Evolutionary conservation across 148 eudicot species (phyloP), one percentile per base, ranked within the genome.

Genomic region (Cornus suecica): DNA sequence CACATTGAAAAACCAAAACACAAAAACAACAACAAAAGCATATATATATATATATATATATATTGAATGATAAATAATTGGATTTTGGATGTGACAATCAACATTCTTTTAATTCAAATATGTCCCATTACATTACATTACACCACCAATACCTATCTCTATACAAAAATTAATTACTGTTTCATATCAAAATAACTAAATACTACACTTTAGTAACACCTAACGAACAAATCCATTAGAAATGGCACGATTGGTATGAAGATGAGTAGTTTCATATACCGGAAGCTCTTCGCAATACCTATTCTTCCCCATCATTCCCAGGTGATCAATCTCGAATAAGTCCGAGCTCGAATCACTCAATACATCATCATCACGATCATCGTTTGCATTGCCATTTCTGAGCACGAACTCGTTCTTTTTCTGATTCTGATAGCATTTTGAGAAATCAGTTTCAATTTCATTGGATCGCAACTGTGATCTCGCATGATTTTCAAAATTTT

Each of bases 271-370:
- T 77, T 94, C 93, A 68, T 91, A 94, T 8, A 94, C 91, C 13
- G 98, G 97, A 37, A 94, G 90, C 68, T 94, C 97, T n/a, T 84
- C 89, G 27, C 80, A 65, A 58, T 56, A 84, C 45, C 80, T 80
- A 9, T 73, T 79, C 32, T 81, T 73, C 32, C 84, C 91, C 45
- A 83, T 82, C 11, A 86, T 68, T 18, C 89, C 77, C 30, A 91
- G 83, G 77, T 94, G 90, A 76, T 94, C 97, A 15, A 94, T 77
- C 80, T 94, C 98, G 68, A 94, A 94, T 51, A 94, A 74, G 83
- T 94, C 98, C 7, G 98, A 94, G 80, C 98, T 94, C 14, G 94
- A 76, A 63, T 91, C 91, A 84, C 93, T 94, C 16, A 80, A 80
- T 10, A 76, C 81, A 65, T 88, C 98, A 65, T 86, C 85, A 8